Conservation (phyloP, 2,329 filamentous ascomycete species). For the Penicillium sp. region DNA sequence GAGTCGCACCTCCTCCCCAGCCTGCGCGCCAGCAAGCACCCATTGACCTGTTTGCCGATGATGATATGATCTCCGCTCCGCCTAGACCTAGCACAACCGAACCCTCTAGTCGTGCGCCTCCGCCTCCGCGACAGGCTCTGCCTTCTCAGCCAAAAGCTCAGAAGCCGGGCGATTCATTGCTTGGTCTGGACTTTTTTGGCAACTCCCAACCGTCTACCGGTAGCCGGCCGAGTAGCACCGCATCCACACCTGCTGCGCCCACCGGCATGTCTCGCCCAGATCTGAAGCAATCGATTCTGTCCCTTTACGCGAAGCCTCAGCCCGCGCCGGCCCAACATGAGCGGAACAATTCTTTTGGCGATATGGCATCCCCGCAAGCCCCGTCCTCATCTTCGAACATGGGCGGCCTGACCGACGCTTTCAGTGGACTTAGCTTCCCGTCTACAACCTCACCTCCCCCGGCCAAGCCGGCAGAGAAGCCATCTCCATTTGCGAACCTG, state of each 20-base stretch:
- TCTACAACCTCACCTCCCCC: slow-evolving; percentile 46
- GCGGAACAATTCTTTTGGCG: slow-evolving; percentile 68
- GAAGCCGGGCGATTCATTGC: slow-evolving; percentile 80
- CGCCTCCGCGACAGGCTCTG: slow-evolving; percentile 69
- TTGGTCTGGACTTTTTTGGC: slow-evolving; percentile 92
- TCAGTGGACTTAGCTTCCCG: slow-evolving; percentile 70
- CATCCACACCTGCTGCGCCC: slow-evolving; percentile 61
- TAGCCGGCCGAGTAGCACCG: slow-evolving; percentile 77
- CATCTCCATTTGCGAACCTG: slow-evolving; percentile 68
- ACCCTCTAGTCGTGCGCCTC: slow-evolving; percentile 67
- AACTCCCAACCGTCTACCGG: slow-evolving; percentile 70
- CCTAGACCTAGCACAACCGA: slow-evolving; percentile 74
- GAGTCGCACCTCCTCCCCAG: slow-evolving; percentile 50
- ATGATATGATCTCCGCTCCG: slow-evolving; percentile 65
- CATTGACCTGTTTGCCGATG: slow-evolving; percentile 83
- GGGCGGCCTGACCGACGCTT: slow-evolving; percentile 79
- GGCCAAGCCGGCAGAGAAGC: slow-evolving; percentile 52
- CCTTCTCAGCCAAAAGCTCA: slow-evolving; percentile 58
- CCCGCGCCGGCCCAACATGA: slow-evolving; percentile 59
- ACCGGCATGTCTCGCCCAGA: slow-evolving; percentile 80
- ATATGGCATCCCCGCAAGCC: slow-evolving; percentile 62
- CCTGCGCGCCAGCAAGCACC: slow-evolving; percentile 54
- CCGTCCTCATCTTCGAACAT: slow-evolving; percentile 42
- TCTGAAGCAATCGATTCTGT: slow-evolving; percentile 95
- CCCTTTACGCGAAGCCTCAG: slow-evolving; percentile 87